Evolutionary conservation across 805 yeast genomes (phyloP), one percentile per base, ranked within the genome.

Genomic region (Myxozyma lipomycoides): DNA sequence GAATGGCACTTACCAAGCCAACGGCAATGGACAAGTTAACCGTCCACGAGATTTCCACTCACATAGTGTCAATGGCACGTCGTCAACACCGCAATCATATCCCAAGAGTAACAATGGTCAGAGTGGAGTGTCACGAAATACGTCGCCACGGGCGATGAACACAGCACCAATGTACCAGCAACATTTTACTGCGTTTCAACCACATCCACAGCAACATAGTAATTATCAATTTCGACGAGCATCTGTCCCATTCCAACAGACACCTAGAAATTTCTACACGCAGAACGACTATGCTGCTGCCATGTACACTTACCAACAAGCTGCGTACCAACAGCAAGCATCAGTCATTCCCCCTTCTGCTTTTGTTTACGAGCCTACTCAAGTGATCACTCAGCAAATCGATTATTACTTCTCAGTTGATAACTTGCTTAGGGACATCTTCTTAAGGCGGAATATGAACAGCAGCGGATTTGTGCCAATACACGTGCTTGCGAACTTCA

Each of bases 391-490:
- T 12, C 19, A 44, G 23, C 59, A 55, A 35, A 49, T 55, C 46
- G 93, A 87, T 65, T 93, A 93, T 73, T 93, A 93, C 69, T 86
- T 93, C 71, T 83, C 95, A 26, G 74, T 82, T 45, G 95, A 88
- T 62, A 93, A 93, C 69, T 75, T 93, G 69, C 74, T 84, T 61
- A 86, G 88, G 70, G 98, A 93, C 70, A 72, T 83, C 45, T 91
- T 71, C 66, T 75, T 93, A 69, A 81, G 96, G 69, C 78, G 80
- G 58, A 86, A 85, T 62, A 86, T 91, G 95, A 79, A 83, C 67
- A 62, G 76, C 42, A 74, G 79, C 52, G 96, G 96, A 23, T 82
- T 83, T 75, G 76, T 89, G 48, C 79, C 82, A 30, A 68, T 88
- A 51, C 64, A 67, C 4, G 74, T 79, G 49, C 75, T 88, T 57